Evolutionary conservation across 306 rosid genomes (phyloP).

Genomic region (Prunus mira): DNA sequence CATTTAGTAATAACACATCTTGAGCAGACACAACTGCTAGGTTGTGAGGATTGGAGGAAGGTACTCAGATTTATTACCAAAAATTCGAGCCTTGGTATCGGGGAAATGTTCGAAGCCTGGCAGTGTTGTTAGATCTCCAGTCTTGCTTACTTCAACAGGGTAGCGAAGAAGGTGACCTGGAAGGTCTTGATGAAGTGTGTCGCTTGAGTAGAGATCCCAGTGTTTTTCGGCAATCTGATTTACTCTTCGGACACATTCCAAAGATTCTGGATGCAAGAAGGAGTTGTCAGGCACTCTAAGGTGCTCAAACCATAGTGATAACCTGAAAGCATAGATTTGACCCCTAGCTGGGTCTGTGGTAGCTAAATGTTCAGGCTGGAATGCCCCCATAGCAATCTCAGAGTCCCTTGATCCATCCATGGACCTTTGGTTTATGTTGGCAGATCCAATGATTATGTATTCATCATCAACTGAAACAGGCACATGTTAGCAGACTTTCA

Average conservation of each 20-base stretch:
- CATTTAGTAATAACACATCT: not conserved
- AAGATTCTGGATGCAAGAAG: slow-evolving; percentile 27
- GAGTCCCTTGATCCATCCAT: slow-evolving; percentile 92
- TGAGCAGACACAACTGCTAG: slow-evolving; percentile 4
- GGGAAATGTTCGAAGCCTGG: slow-evolving; percentile 40
- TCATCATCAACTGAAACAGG: slow-evolving; percentile 73
- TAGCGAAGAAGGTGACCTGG: slow-evolving; percentile 41
- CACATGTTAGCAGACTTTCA: not conserved
- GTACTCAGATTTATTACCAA: slow-evolving; percentile 27
- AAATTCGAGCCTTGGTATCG: slow-evolving; percentile 45
- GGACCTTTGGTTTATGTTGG: slow-evolving; percentile 87
- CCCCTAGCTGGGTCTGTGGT: slow-evolving; percentile 39
- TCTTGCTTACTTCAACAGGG: slow-evolving; percentile 32
- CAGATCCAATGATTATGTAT: slow-evolving; percentile 83
- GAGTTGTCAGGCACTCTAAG: slow-evolving; percentile 20
- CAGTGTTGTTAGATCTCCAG: slow-evolving; percentile 21
- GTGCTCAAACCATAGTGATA: slow-evolving; percentile 71
- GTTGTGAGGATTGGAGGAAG: slow-evolving; percentile 49
- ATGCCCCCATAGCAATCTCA: slow-evolving; percentile 92
- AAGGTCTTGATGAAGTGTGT: slow-evolving; percentile 10
- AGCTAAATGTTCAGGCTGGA: slow-evolving; percentile 54
- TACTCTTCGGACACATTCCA: slow-evolving; percentile 13
- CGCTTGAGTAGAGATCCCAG: slow-evolving; percentile 30
- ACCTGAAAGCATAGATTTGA: slow-evolving; percentile 55
- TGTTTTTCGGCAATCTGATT: slow-evolving; percentile 18